Conservation (phyloP, 2,329 filamentous ascomycete genomes). For the Alternaria brassicicola region DNA sequence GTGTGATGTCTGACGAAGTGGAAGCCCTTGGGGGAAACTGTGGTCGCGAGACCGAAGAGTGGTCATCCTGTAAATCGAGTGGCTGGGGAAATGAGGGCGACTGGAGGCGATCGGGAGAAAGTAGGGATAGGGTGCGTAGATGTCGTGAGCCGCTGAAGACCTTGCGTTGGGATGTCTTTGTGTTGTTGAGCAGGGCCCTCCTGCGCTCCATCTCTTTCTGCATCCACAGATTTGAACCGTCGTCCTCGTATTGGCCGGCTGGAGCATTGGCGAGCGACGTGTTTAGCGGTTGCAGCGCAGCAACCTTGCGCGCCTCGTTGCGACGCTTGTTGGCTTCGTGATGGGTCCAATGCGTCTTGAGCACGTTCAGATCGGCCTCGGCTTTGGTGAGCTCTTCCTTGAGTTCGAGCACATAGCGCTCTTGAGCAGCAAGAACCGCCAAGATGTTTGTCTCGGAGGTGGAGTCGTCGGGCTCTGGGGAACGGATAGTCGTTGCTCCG, state of each 20-base stretch:
- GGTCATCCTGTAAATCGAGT: slow-evolving; percentile 45
- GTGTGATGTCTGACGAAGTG: slow-evolving; percentile 42
- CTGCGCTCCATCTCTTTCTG: slow-evolving; percentile 73
- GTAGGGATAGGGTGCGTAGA: slow-evolving; percentile 74
- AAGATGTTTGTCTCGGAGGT: slow-evolving; percentile 64
- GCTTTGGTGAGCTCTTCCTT: slow-evolving; percentile 87
- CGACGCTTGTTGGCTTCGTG: slow-evolving; percentile 80
- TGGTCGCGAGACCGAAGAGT: slow-evolving; percentile 20
- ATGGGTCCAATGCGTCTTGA: slow-evolving; percentile 84
- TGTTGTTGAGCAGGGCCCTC: slow-evolving; percentile 66
- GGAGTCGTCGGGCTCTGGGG: slow-evolving; percentile 29
- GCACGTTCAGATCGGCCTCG: slow-evolving; percentile 72
- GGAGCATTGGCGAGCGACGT: slow-evolving; percentile 45
- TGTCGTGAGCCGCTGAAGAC: slow-evolving; percentile 68
- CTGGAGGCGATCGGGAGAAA: slow-evolving; percentile 66
- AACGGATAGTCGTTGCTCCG: slow-evolving; percentile 35
- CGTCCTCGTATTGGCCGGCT: slow-evolving; percentile 47
- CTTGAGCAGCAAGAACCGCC: slow-evolving; percentile 88
- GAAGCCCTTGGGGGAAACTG: slow-evolving; percentile 27
- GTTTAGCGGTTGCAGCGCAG: slow-evolving; percentile 63
- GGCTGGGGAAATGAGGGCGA: slow-evolving; percentile 47
- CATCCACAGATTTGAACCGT: slow-evolving; percentile 53
- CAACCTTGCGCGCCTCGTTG: slow-evolving; percentile 62
- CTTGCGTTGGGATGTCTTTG: slow-evolving; percentile 58
- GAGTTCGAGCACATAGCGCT: slow-evolving; percentile 86